These are phyloP conservation scores for Ormosia emarginata DNA, from an alignment of 306 rosid species.

Conservation along the genomic window DNA sequence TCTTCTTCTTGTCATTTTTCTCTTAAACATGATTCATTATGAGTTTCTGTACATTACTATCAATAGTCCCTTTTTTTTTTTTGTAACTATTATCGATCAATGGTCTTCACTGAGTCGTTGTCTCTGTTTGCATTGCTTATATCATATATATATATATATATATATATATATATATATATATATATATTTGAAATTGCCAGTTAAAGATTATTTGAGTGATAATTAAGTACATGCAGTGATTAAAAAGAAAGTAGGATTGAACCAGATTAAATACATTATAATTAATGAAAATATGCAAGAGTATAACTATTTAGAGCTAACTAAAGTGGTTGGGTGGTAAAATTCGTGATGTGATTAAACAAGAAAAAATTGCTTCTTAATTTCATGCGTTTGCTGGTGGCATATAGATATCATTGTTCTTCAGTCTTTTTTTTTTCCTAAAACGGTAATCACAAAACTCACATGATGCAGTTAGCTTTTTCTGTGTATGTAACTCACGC, in stretches of 20 bases:
- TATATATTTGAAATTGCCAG: too few species aligned
- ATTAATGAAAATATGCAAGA: not conserved
- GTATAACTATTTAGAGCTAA: not conserved
- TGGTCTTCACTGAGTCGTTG: too few species aligned
- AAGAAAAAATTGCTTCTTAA: not conserved
- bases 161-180: too few species aligned
- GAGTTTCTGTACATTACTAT: not conserved
- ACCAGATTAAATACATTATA: not conserved
- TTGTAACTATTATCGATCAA: too few species aligned
- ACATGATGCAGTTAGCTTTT: not conserved
- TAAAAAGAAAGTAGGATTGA: not conserved
- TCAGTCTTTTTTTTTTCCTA: not conserved
- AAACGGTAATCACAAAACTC: not conserved
- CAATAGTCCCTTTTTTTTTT: not conserved
- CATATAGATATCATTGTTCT: not conserved
- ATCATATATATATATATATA: too few species aligned
- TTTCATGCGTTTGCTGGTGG: not conserved
- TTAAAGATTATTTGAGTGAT: too few species aligned
- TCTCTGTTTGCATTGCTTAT: not conserved
- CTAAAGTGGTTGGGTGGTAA: not conserved
- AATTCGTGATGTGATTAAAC: not conserved
- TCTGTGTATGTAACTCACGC: too few species aligned
- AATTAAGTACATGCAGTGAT: not conserved
- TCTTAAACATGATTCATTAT: not conserved
- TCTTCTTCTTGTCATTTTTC: not conserved